Evolutionary conservation across 176 grass and related monocot species (phyloP).

Genomic region (Eragrostis curvula): DNA sequence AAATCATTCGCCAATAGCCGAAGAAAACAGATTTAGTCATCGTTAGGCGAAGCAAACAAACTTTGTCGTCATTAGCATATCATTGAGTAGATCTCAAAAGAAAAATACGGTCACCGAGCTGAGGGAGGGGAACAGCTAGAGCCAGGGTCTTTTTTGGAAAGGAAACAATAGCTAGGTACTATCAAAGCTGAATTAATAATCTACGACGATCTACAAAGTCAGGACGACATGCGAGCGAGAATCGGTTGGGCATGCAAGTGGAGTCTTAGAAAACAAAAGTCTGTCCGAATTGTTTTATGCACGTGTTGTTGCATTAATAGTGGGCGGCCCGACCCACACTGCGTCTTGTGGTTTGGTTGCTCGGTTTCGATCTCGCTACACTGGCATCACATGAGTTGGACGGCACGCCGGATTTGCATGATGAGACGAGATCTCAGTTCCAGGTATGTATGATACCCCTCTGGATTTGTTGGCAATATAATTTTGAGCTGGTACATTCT

Average conservation of each 20-base stretch:
- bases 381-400: constrained; percentile 39
- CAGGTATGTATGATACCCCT: constrained; percentile 10
- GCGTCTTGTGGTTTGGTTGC: not conserved
- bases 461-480: constrained; percentile 23
- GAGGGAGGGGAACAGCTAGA: no score
- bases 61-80: not conserved
- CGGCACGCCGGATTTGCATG: constrained; percentile 16
- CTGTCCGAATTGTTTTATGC: constrained; percentile 4
- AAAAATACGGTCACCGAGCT: not conserved
- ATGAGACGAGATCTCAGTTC: constrained; percentile 41
- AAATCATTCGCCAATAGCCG: not conserved
- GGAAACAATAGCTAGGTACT: no score
- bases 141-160: no score
- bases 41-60: not conserved
- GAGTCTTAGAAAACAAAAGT: not conserved
- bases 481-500: constrained; percentile 20
- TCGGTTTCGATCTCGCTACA: not conserved
- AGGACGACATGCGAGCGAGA: constrained; percentile 15
- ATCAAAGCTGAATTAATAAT: not conserved
- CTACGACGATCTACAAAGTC: not conserved
- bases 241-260: constrained; percentile 33
- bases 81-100: not conserved
- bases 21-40: not conserved
- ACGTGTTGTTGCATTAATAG: constrained; percentile 35
- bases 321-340: constrained; percentile 38